phyloP scores from a whole-genome alignment of 2,329 filamentous ascomycete species.

The Phyllosticta capitalensis region DNA sequence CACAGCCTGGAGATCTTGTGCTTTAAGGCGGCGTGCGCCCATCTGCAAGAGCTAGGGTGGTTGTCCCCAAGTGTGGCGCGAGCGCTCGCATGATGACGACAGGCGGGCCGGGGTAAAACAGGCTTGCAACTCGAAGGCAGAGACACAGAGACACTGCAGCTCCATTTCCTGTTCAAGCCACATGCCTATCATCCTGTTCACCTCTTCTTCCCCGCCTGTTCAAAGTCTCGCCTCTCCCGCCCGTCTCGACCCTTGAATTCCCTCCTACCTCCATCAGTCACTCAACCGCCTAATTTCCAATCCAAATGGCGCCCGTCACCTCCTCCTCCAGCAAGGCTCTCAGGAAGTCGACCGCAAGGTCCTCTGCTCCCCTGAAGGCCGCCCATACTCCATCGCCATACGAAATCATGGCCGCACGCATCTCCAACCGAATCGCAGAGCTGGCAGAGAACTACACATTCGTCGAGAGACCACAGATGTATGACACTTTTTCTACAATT shows the following conservation, averaged over 20 bases:
- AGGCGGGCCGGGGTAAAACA: constrained; percentile 4
- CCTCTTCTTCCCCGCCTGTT: not conserved
- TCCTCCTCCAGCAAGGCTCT: constrained; percentile 22
- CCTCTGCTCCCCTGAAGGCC: constrained; percentile 3
- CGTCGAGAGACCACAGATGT: constrained; percentile 29
- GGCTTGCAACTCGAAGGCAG: constrained; percentile 3
- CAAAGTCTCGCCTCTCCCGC: not conserved
- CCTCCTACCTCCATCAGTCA: not conserved
- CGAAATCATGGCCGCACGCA: constrained; percentile 41
- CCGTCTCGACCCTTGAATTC: not conserved
- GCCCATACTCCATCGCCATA: constrained; percentile 31
- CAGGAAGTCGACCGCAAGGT: constrained; percentile 8
- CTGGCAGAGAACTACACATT: constrained; percentile 46
- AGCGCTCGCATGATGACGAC: constrained; percentile 7
- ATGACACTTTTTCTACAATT: not conserved
- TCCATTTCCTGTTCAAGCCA: not conserved
- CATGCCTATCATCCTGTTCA: not conserved
- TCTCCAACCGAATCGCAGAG: constrained; percentile 42
- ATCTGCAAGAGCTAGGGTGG: not conserved
- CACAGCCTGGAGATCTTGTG: too few species aligned
- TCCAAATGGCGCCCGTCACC: constrained; percentile 16
- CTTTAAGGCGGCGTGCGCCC: not conserved
- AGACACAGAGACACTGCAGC: not conserved
- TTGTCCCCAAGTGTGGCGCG: constrained; percentile 6
- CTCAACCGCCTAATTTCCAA: not conserved